Base-by-base conservation (phyloP, 2,329 filamentous ascomycete species). In the Penicillium decumbens region DNA sequence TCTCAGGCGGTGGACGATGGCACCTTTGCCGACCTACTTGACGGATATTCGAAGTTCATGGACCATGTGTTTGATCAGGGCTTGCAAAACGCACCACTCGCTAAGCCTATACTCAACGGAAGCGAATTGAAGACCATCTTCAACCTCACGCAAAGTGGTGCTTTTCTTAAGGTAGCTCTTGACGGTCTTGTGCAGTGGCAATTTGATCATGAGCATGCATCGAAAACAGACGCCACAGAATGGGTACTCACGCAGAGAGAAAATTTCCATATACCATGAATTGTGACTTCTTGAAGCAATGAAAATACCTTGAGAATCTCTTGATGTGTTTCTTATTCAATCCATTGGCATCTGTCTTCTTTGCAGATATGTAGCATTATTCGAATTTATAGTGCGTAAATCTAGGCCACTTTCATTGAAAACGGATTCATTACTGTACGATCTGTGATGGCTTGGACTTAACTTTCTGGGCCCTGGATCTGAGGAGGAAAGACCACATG, bases 321-420 rank as follows among this genome's bases (percentile, higher is more conserved):
- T 27, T 40, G 23, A 37, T 40, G 38, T 40, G 13, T 15, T 30
- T 40, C 38, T 40, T 40, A 24, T 40, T 27, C 38, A 40, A 25
- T 40, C 24, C 24, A 27, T 40, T 40, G 38, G 24, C 23, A 27
- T 40, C 38, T 27, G 20, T 40, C 38, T 40, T 40, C 37, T 27
- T 25, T 40, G 38, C 23, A 40, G 24, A 40, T 27, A 40, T 40
- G 38, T 23, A 40, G 24, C 38, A 40, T 40, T 40, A 40, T 40
- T 40, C 20, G 38, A 40, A 27, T 20, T 40, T 40, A 24, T 40
- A 40, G 38, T 40, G 49, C 42, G 39, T 54, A 51, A 18, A 25
- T 25, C 24, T 25, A 25, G 24, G 24, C 7, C 24, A 25, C 24
- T 25, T 25, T 25, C 24, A 25, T 25, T 25, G 24, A 25, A 25